A percentile compares a stretch with the other conserved stretches of the same genome.
Evolutionary conservation across 192 early-diverging fungal species (phyloP).

Genomic region (Gryganskiella cystojenkinii): DNA sequence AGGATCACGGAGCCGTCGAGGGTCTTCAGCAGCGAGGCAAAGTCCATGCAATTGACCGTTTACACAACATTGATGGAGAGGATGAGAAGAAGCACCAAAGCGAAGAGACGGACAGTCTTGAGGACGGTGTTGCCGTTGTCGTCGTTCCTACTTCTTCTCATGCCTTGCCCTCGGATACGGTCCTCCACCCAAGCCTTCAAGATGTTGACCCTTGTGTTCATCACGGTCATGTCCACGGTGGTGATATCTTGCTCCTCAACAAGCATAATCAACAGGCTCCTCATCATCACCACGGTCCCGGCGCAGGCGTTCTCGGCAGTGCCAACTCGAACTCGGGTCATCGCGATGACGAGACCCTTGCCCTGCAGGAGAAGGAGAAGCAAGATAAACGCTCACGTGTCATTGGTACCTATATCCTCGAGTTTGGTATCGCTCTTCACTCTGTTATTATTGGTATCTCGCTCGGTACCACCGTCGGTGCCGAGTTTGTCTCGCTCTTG

Average conservation of each 20-base stretch:
- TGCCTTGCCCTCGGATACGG: background rate
- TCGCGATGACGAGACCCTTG: background rate
- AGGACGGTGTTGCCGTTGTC: slow-evolving; percentile 7
- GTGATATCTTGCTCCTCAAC: slow-evolving; percentile 37
- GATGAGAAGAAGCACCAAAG: background rate
- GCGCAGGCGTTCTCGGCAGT: background rate
- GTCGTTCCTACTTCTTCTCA: background rate
- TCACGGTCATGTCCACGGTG: slow-evolving; percentile 38
- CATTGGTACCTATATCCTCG: slow-evolving; percentile 75
- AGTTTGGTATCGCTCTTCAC: slow-evolving; percentile 83
- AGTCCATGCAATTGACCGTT: slow-evolving; percentile 16
- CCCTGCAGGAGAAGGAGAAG: slow-evolving; percentile 1
- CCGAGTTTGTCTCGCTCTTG: slow-evolving; percentile 65
- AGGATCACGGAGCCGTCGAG: no score
- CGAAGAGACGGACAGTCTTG: slow-evolving; percentile 15
- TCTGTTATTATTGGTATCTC: slow-evolving; percentile 83
- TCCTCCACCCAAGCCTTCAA: background rate
- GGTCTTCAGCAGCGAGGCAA: background rate
- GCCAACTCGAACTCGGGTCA: no score
- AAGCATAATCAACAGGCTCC: slow-evolving; percentile 19
- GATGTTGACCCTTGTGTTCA: slow-evolving; percentile 25
- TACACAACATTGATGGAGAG: slow-evolving; percentile 2
- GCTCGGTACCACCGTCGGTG: slow-evolving; percentile 63
- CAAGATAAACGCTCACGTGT: slow-evolving; percentile 39
- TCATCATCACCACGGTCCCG: slow-evolving; percentile 3